Evolutionary conservation across 179 eudicot genomes (phyloP).

Genomic region (Carnegiea gigantea): DNA sequence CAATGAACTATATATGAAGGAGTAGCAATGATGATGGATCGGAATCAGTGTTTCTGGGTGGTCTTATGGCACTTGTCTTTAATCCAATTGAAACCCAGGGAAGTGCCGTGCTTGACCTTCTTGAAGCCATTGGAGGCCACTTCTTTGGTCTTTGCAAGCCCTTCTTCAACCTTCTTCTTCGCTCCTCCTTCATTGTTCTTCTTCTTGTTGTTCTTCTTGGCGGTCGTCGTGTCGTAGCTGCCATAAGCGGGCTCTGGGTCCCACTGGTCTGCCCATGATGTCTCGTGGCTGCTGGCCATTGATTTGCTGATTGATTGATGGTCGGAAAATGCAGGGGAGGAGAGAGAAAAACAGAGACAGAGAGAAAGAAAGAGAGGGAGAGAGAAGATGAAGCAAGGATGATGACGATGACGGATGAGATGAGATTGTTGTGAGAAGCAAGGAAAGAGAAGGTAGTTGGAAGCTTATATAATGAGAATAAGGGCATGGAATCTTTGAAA

Average conservation of each 20-base stretch:
- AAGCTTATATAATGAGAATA: no score
- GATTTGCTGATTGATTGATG: background rate
- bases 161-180: constrained; percentile 55
- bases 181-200: constrained; percentile 20
- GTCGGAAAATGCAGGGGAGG: background rate
- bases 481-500: background rate
- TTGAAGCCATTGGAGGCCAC: constrained; percentile 59
- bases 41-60: constrained; percentile 38
- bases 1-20: background rate
- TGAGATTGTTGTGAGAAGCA: background rate
- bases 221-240: background rate
- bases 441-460: background rate
- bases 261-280: constrained; percentile 75
- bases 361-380: background rate
- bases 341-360: background rate
- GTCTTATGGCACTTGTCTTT: constrained; percentile 55
- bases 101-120: constrained; percentile 65
- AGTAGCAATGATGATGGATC: background rate
- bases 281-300: constrained; percentile 38
- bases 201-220: constrained; percentile 18
- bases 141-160: constrained; percentile 58
- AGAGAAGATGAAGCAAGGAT: background rate
- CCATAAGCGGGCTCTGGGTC: constrained; percentile 40
- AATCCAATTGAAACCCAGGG: constrained; percentile 56
- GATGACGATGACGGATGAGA: background rate